Conservation (phyloP, 2,329 filamentous ascomycete species). For the Pestalotiopsis sp. region DNA sequence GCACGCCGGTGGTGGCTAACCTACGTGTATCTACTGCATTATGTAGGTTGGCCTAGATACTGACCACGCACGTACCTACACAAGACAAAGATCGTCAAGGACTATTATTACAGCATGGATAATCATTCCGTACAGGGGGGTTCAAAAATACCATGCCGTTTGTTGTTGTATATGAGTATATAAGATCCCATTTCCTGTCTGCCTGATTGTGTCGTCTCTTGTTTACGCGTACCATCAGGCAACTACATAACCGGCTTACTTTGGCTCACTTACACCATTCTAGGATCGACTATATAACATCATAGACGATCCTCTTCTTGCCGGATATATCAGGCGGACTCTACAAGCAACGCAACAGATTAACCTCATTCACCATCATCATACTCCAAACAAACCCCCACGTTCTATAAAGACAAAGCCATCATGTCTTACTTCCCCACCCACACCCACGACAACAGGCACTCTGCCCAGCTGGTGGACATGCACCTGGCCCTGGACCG, state of each 20-base stretch:
- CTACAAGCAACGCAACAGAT: background rate
- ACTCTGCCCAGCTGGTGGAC: background rate
- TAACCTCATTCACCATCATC: background rate
- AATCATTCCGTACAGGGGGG: background rate
- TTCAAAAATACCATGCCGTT: background rate
- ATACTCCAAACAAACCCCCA: background rate
- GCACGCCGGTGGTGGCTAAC: background rate
- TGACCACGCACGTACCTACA: background rate
- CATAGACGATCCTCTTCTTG: background rate
- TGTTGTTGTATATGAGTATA: background rate
- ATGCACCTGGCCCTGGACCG: background rate
- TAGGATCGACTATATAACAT: background rate
- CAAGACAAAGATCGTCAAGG: background rate
- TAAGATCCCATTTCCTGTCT: conserved; percentile 2
- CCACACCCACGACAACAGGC: conserved; percentile 2
- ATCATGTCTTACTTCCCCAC: background rate
- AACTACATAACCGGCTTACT: background rate
- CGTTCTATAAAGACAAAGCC: background rate
- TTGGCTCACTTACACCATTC: background rate
- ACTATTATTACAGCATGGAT: conserved; percentile 28
- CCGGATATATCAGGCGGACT: background rate
- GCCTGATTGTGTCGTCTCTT: background rate
- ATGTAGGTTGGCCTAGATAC: background rate
- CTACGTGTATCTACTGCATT: background rate
- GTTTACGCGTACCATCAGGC: conserved; percentile 1